A percentile compares a stretch with the other conserved stretches of the same genome.
Evolutionary conservation across 1,284 basidiomycete genomes (phyloP).

Genomic region (Pseudomicrostroma phylloplanum): DNA sequence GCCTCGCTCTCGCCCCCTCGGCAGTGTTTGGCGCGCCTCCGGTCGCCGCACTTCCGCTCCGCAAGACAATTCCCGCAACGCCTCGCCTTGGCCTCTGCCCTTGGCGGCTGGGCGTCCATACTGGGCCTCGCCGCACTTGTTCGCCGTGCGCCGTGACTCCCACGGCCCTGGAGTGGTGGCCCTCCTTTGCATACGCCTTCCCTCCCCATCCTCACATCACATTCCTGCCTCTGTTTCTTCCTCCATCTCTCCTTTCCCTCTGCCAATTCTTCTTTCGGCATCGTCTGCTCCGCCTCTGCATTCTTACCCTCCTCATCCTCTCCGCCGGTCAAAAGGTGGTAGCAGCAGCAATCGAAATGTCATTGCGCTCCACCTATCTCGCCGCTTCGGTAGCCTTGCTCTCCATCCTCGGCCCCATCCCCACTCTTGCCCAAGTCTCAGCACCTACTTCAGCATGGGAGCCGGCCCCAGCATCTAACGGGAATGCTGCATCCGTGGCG

Average conservation of each 20-base stretch:
- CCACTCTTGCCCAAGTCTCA: not conserved
- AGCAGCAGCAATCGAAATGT: not conserved
- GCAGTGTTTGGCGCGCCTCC: too few relatives aligned
- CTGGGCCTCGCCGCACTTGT: too few relatives aligned
- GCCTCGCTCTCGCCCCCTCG: too few relatives aligned
- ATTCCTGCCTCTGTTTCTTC: not conserved
- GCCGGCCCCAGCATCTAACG: conserved; percentile 12
- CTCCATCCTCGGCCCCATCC: not conserved
- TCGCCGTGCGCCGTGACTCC: too few relatives aligned
- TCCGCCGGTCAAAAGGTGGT: not conserved
- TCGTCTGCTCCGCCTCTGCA: not conserved
- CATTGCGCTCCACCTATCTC: not conserved
- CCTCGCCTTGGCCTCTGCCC: too few relatives aligned
- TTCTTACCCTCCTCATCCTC: not conserved
- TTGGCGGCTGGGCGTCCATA: too few relatives aligned
- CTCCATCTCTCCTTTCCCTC: not conserved
- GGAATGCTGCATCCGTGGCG: conserved; percentile 9
- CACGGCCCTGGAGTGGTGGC: too few relatives aligned
- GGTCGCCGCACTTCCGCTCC: too few relatives aligned
- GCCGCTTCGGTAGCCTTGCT: not conserved
- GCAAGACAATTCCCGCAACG: too few relatives aligned
- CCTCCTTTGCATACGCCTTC: too few relatives aligned
- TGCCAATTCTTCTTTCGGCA: not conserved
- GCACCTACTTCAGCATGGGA: conserved; percentile 6
- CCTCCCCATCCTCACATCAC: too few relatives aligned